phyloP scores from a whole-genome alignment of 1,284 basidiomycete species.

The Heterobasidion occidentale region DNA sequence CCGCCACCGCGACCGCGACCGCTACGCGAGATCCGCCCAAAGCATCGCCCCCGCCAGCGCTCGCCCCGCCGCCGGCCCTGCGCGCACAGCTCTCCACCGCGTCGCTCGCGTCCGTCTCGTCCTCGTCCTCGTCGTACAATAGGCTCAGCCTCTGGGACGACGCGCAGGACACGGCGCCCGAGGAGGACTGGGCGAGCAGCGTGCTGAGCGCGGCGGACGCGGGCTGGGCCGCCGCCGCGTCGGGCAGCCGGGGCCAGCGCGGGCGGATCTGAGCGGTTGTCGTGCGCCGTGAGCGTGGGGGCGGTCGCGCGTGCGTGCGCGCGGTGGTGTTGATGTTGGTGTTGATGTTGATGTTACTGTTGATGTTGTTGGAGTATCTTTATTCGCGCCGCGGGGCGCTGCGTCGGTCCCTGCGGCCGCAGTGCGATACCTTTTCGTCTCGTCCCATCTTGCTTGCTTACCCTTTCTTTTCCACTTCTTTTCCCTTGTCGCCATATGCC shows the following conservation, averaged over 20 bases:
- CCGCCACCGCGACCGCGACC: not conserved
- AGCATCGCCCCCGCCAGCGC: not conserved
- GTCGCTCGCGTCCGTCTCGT: slow-evolving; percentile 9
- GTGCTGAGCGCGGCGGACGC: slow-evolving; percentile 48
- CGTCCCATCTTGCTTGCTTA: not conserved
- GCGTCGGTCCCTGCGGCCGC: not conserved
- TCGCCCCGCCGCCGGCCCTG: not conserved
- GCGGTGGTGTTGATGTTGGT: not conserved
- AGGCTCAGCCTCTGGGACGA: slow-evolving; percentile 32
- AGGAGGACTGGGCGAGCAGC: slow-evolving; percentile 54
- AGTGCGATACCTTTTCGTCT: not conserved
- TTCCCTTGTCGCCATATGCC: not conserved
- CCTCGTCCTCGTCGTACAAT: slow-evolving; percentile 26
- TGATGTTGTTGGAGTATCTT: not conserved
- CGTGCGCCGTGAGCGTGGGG: not conserved
- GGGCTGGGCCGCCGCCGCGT: slow-evolving; percentile 5
- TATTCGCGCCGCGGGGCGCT: not conserved
- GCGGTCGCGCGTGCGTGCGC: too few species aligned
- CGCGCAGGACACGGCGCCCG: slow-evolving; percentile 15
- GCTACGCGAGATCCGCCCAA: not conserved
- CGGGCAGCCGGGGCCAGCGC: not conserved
- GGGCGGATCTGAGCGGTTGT: not conserved
- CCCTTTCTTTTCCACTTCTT: not conserved
- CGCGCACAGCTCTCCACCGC: not conserved
- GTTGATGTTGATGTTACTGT: not conserved